These are phyloP conservation scores for Cryphonectria carpinicola DNA, from an alignment of 2,329 filamentous ascomycete species.

Conservation along the genomic window DNA sequence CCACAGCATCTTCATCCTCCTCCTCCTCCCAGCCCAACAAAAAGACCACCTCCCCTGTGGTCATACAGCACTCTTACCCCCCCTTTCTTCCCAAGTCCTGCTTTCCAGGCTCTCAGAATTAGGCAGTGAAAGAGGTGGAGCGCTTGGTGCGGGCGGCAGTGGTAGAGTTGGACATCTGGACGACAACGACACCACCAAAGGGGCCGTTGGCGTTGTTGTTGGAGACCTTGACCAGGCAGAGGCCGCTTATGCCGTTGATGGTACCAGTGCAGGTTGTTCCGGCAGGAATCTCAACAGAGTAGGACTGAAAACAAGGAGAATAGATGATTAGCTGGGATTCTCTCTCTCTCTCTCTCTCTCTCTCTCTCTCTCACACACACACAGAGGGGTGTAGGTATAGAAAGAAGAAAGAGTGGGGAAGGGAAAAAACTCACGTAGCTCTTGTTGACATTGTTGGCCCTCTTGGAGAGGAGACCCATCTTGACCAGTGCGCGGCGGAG, in stretches of 20 bases:
- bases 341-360: not conserved
- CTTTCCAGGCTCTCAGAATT: not conserved
- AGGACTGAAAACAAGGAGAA: not conserved
- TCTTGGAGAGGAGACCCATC: slow-evolving; percentile 27
- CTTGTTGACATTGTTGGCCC: slow-evolving; percentile 31
- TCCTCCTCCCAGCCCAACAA: too few species aligned
- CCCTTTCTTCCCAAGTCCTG: not conserved
- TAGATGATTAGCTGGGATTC: not conserved
- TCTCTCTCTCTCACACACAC: not conserved
- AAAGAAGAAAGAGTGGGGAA: not conserved
- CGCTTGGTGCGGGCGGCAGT: slow-evolving; percentile 12
- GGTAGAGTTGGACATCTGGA: slow-evolving; percentile 29
- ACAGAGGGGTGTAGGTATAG: not conserved
- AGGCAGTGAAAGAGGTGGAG: slow-evolving; percentile 16
- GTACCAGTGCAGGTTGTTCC: slow-evolving; percentile 31
- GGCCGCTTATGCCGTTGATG: slow-evolving; percentile 26
- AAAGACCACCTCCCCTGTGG: not conserved
- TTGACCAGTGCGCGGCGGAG: slow-evolving; percentile 25
- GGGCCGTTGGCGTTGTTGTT: slow-evolving; percentile 32
- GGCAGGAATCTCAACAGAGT: slow-evolving; percentile 25
- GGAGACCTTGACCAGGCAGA: slow-evolving; percentile 33
- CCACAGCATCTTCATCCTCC: slow-evolving; percentile 1
- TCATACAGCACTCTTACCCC: not conserved
- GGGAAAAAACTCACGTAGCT: slow-evolving; percentile 20
- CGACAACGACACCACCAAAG: slow-evolving; percentile 32